A percentile compares a stretch with the other conserved stretches of the same genome.
Conservation (phyloP, 768 basidiomycete genomes). For the Cyclocybe cylindracea region DNA sequence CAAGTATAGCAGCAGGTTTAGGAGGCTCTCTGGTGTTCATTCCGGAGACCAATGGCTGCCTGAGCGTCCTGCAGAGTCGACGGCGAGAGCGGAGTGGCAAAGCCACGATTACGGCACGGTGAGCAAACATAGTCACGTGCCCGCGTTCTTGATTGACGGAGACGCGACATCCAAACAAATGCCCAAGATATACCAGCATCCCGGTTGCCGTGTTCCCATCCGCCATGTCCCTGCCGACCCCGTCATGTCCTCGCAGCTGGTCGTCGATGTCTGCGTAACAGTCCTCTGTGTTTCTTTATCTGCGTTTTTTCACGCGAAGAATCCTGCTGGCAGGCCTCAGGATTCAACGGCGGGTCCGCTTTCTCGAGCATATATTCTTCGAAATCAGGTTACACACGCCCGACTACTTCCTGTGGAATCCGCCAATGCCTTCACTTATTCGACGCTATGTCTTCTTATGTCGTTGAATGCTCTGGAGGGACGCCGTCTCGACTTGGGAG, state of each 20-base stretch:
- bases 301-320: slow-evolving; percentile 9
- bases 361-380: slow-evolving; percentile 42
- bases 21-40: slow-evolving; percentile 14
- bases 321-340: slow-evolving; percentile 3
- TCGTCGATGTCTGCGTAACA: slow-evolving; percentile 9
- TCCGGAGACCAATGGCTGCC: slow-evolving; percentile 4
- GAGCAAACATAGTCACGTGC: neutral
- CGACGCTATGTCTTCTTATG: slow-evolving; percentile 55
- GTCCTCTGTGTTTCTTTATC: slow-evolving; percentile 14
- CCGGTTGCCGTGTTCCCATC: too few species aligned
- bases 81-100: neutral
- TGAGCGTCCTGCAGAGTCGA: neutral
- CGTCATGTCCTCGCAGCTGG: slow-evolving; percentile 3
- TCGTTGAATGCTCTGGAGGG: slow-evolving; percentile 56
- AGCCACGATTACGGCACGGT: neutral
- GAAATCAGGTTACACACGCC: slow-evolving; percentile 54
- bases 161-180: neutral
- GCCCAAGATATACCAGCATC: too few species aligned
- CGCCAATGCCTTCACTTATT: slow-evolving; percentile 60
- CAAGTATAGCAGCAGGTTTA: slow-evolving; percentile 19
- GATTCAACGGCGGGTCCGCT: neutral
- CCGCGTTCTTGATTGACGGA: neutral
- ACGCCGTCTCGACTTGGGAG: slow-evolving; percentile 42
- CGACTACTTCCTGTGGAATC: slow-evolving; percentile 49
- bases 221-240: too few species aligned